Conservation (phyloP, 208 protist species). For the Naegleria gruberi region DNA sequence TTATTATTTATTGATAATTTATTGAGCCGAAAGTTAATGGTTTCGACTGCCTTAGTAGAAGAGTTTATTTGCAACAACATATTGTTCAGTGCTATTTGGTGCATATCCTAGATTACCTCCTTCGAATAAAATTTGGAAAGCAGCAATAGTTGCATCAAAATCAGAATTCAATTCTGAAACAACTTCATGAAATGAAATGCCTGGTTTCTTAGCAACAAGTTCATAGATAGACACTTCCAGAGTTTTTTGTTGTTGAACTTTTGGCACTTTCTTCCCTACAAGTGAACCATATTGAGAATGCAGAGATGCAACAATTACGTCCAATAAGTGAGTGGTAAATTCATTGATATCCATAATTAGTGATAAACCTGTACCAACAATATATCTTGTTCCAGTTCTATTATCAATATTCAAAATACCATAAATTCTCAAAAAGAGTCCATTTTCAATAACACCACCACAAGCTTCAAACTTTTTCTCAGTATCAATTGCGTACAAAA, state of each 20-base stretch:
- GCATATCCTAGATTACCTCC: too few species aligned
- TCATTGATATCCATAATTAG: background rate
- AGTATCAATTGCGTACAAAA: background rate
- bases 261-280: background rate
- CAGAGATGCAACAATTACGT: background rate
- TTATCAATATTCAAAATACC: background rate
- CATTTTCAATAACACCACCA: background rate
- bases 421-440: background rate
- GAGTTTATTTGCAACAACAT: too few species aligned
- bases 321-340: background rate
- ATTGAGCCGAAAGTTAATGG: too few species aligned
- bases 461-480: background rate
- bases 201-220: background rate
- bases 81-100: too few species aligned
- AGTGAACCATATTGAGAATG: background rate
- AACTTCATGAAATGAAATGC: background rate
- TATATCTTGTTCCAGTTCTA: background rate
- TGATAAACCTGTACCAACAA: background rate
- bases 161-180: background rate
- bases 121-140: background rate
- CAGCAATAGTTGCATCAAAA: background rate
- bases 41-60: too few species aligned
- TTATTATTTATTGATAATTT: too few species aligned
- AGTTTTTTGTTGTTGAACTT: background rate
- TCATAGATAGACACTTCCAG: background rate